Evolutionary conservation across 208 protist genomes (phyloP).

Genomic region (Trypanosoma brucei): DNA sequence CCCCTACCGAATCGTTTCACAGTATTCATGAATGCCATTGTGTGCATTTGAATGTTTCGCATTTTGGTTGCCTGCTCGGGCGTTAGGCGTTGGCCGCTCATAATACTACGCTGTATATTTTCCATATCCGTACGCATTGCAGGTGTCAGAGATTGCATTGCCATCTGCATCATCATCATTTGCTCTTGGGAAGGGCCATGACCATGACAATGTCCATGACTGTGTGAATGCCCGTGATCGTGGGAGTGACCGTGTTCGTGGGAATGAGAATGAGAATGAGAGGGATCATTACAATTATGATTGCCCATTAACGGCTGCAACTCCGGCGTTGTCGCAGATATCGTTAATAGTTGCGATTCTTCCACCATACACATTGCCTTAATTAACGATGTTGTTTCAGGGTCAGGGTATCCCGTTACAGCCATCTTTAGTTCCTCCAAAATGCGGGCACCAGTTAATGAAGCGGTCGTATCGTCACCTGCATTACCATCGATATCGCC

Average conservation of each 20-base stretch:
- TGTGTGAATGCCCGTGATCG: constrained; percentile 26
- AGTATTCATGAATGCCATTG: constrained; percentile 71
- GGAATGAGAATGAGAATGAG: constrained; percentile 1
- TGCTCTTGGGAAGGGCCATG: constrained; percentile 25
- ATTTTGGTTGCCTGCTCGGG: constrained; percentile 64
- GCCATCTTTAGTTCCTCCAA: constrained; percentile 48
- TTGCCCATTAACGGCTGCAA: constrained; percentile 22
- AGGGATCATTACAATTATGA: constrained; percentile 16
- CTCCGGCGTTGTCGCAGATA: constrained; percentile 36
- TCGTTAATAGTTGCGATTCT: constrained; percentile 46
- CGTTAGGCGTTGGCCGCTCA: constrained; percentile 34
- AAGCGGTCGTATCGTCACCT: not conserved
- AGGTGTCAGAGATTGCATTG: constrained; percentile 56
- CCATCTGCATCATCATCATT: constrained; percentile 63
- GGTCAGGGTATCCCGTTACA: constrained; percentile 50
- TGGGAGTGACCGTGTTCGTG: constrained; percentile 8
- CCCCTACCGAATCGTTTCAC: constrained; percentile 52
- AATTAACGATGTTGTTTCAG: constrained; percentile 48
- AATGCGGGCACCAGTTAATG: constrained; percentile 28
- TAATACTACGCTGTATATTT: constrained; percentile 60
- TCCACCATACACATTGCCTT: constrained; percentile 52
- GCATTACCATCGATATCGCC: not conserved
- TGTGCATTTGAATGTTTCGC: constrained; percentile 71
- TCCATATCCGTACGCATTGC: constrained; percentile 48
- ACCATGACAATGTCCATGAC: constrained; percentile 19